Conservation (phyloP, 202 grass and related monocot species). For the Musa balbisiana region DNA sequence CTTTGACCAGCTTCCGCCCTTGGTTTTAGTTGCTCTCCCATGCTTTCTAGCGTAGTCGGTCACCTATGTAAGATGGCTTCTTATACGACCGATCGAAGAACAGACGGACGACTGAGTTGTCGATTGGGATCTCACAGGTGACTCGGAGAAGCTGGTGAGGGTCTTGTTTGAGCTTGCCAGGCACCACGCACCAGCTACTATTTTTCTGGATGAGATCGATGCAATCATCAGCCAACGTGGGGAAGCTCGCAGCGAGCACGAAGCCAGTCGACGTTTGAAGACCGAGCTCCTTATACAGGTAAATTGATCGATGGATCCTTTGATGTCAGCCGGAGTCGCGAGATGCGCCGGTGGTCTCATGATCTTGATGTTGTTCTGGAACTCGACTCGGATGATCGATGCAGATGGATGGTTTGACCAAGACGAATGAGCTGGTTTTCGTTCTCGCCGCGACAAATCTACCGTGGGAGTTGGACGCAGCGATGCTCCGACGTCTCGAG, state of each 20-base stretch:
- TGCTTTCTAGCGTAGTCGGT: not conserved
- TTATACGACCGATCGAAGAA: too few relatives aligned
- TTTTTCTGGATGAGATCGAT: slow-evolving; percentile 97
- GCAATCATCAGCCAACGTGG: slow-evolving; percentile 86
- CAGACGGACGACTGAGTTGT: too few relatives aligned
- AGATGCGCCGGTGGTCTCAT: too few relatives aligned
- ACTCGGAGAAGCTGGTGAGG: slow-evolving; percentile 90
- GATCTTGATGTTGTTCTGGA: too few relatives aligned
- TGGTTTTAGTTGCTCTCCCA: too few relatives aligned
- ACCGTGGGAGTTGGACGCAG: slow-evolving; percentile 90
- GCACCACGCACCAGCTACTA: slow-evolving; percentile 90
- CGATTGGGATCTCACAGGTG: slow-evolving; percentile 34
- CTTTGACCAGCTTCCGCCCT: too few relatives aligned
- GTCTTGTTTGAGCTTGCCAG: slow-evolving; percentile 89
- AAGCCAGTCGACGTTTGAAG: slow-evolving; percentile 85
- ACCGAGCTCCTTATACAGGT: slow-evolving; percentile 93
- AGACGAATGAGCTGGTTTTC: slow-evolving; percentile 87
- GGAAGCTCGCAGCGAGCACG: slow-evolving; percentile 91
- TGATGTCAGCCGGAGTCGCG: too few relatives aligned
- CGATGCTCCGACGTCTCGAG: slow-evolving; percentile 82
- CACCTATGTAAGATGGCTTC: too few relatives aligned
- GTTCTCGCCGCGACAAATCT: slow-evolving; percentile 94
- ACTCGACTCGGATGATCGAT: too few relatives aligned
- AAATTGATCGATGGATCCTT: not conserved
- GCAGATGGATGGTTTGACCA: slow-evolving; percentile 90